phyloP scores from a whole-genome alignment of 2,329 filamentous ascomycete species.

The Colletotrichum agaves region DNA sequence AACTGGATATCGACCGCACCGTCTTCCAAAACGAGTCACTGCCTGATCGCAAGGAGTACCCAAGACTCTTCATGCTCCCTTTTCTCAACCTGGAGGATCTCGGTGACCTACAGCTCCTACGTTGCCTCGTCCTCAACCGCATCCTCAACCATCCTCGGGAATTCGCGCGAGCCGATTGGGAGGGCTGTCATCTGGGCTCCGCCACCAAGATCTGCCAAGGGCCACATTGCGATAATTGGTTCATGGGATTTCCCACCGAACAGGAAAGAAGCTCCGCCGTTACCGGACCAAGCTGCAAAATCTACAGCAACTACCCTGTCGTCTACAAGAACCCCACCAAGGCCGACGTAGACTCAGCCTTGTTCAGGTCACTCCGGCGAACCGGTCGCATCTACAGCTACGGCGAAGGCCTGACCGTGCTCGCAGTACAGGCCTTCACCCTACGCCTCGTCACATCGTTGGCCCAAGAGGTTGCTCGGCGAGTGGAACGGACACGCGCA shows the following conservation, averaged over 20 bases:
- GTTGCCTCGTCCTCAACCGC: slow-evolving; percentile 12
- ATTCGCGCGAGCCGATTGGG: slow-evolving; percentile 21
- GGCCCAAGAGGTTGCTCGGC: background rate
- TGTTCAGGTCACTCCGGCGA: slow-evolving; percentile 2
- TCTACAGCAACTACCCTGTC: background rate
- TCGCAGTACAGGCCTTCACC: slow-evolving; percentile 14
- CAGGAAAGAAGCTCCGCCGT: background rate
- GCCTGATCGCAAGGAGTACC: background rate
- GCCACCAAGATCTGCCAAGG: background rate
- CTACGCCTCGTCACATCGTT: slow-evolving; percentile 1
- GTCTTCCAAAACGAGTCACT: too few relatives aligned
- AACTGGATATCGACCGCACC: too few relatives aligned
- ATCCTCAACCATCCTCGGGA: background rate
- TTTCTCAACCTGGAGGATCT: slow-evolving; percentile 21
- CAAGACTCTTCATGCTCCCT: slow-evolving; percentile 3
- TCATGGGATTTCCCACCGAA: slow-evolving; percentile 20
- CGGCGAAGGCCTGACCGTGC: slow-evolving; percentile 24
- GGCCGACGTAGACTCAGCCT: background rate
- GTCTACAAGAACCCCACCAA: background rate
- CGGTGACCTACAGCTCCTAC: background rate
- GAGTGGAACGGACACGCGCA: background rate
- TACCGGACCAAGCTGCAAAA: background rate
- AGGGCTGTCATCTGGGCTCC: background rate
- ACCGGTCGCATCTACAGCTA: slow-evolving; percentile 18
- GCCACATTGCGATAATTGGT: slow-evolving; percentile 19